Percentiles rank a stretch among this genome's conserved stretches.
Evolutionary conservation across 805 yeast genomes (phyloP).

Genomic region (Ogataea trehaloabstinens): DNA sequence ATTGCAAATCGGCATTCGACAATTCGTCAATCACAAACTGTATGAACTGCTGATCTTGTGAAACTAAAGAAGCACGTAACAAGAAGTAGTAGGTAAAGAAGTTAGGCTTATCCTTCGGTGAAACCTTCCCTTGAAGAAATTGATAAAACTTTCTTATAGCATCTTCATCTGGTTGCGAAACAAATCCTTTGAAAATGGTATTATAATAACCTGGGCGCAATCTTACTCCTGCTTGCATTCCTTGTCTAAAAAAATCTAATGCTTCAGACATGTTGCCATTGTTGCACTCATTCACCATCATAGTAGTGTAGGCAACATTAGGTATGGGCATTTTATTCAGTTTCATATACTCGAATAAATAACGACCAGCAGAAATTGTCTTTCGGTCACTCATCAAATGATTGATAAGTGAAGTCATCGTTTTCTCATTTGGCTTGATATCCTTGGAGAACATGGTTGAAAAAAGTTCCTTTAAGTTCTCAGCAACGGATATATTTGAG

Average conservation of each 20-base stretch:
- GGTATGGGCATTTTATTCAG: slow-evolving; percentile 31
- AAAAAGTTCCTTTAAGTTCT: slow-evolving; percentile 28
- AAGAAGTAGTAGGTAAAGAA: slow-evolving; percentile 48
- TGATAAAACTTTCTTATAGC: slow-evolving; percentile 42
- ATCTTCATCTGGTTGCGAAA: slow-evolving; percentile 30
- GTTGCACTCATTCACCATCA: slow-evolving; percentile 47
- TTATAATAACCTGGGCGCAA: slow-evolving; percentile 42
- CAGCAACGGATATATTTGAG: slow-evolving; percentile 37
- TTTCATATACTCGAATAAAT: slow-evolving; percentile 43
- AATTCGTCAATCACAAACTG: slow-evolving; percentile 40
- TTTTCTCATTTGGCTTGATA: slow-evolving; percentile 40
- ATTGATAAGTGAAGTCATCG: slow-evolving; percentile 51
- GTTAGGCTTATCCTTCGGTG: slow-evolving; percentile 38
- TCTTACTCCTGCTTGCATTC: slow-evolving; percentile 32
- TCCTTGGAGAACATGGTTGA: slow-evolving; percentile 35
- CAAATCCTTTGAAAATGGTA: slow-evolving; percentile 48
- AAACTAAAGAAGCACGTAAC: slow-evolving; percentile 37
- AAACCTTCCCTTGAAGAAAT: slow-evolving; percentile 28
- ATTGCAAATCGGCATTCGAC: slow-evolving; percentile 25
- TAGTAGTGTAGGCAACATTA: slow-evolving; percentile 40
- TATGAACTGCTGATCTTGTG: slow-evolving; percentile 32
- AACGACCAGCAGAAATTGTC: slow-evolving; percentile 51
- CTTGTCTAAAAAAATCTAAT: slow-evolving; percentile 36
- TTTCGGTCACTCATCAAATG: slow-evolving; percentile 49
- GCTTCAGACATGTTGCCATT: slow-evolving; percentile 43